These are phyloP conservation scores for Chytriomyces confervae DNA, from an alignment of 192 early-diverging fungal species.

Conservation along the genomic window DNA sequence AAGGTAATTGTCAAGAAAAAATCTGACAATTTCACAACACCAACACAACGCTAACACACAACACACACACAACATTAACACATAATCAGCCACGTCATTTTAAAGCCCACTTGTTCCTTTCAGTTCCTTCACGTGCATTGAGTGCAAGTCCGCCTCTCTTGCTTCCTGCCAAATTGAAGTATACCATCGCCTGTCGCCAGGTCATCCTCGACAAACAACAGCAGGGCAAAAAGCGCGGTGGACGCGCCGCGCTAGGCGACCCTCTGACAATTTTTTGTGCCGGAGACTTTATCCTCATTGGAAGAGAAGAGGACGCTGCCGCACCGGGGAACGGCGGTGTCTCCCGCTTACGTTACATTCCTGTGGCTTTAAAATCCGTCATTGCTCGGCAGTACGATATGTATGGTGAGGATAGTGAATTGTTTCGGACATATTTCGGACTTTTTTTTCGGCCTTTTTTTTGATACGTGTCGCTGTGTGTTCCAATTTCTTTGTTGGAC, in stretches of 20 bases:
- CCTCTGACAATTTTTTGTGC: background rate
- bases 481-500: background rate
- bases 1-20: background rate
- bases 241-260: background rate
- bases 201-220: background rate
- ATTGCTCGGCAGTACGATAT: background rate
- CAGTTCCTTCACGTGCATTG: background rate
- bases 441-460: too few species aligned
- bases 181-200: background rate
- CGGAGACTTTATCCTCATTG: background rate
- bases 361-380: slow-evolving; percentile 4
- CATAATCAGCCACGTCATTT: background rate
- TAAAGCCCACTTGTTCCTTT: background rate
- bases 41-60: background rate
- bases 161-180: background rate
- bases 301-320: background rate
- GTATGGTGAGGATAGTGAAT: background rate
- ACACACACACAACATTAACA: background rate
- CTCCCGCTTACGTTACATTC: slow-evolving; percentile 4
- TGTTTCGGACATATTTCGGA: too few species aligned
- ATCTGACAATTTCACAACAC: background rate
- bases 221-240: background rate
- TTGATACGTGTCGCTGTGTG: too few species aligned
- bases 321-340: background rate
- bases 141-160: background rate